Conservation (phyloP, 1,139 yeast species). For the Yamadazyma trypodendri region DNA sequence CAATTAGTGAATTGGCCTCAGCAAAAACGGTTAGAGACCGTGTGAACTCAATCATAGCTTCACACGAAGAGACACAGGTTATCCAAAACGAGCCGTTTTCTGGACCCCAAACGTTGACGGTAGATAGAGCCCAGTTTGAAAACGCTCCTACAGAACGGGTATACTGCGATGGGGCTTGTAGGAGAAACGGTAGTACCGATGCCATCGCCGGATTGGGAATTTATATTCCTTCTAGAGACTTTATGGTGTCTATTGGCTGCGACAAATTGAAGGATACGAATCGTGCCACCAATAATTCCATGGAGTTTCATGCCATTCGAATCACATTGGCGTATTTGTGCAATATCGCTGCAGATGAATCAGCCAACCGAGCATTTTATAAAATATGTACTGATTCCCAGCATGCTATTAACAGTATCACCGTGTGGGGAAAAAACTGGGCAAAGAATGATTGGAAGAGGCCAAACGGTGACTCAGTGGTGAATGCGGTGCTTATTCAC, state of each 20-base stretch:
- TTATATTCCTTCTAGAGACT: conserved; percentile 52
- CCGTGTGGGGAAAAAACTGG: conserved; percentile 57
- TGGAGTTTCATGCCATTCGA: conserved; percentile 69
- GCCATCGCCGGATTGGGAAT: conserved; percentile 68
- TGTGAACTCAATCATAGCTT: too few relatives aligned
- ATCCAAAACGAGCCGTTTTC: too few relatives aligned
- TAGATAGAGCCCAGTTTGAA: background rate
- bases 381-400: conserved; percentile 56
- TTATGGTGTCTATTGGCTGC: conserved; percentile 40
- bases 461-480: conserved; percentile 43
- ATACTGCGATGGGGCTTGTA: conserved; percentile 16
- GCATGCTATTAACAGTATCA: conserved; percentile 50
- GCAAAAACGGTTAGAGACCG: too few relatives aligned
- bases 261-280: background rate
- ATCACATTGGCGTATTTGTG: conserved; percentile 50
- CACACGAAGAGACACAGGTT: too few relatives aligned
- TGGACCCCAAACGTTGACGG: too few relatives aligned
- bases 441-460: conserved; percentile 51
- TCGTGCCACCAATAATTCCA: conserved; percentile 72
- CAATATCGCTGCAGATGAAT: background rate
- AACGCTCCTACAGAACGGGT: background rate
- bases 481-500: conserved; percentile 51
- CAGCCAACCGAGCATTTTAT: conserved; percentile 14
- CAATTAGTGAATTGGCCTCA: too few relatives aligned
- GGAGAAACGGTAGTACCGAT: conserved; percentile 49